These are phyloP conservation scores for Thelonectria olida DNA, from an alignment of 2,329 filamentous ascomycete species.

Conservation along the genomic window DNA sequence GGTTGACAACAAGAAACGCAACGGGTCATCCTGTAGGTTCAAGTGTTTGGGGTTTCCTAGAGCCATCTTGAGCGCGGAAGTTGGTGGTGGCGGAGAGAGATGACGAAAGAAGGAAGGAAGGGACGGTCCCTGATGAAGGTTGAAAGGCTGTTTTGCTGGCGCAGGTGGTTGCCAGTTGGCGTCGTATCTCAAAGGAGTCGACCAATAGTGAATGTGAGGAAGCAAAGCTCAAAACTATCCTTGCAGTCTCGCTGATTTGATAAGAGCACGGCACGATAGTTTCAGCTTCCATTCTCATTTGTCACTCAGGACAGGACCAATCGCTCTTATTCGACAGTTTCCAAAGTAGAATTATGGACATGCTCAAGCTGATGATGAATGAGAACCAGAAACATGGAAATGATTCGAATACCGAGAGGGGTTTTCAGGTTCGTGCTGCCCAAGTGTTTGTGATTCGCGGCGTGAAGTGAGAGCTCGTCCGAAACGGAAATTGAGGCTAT, in stretches of 20 bases:
- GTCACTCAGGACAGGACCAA: background rate
- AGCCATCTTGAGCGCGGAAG: conserved; percentile 41
- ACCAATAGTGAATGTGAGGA: background rate
- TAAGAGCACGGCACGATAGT: background rate
- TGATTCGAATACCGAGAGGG: background rate
- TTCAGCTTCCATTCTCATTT: background rate
- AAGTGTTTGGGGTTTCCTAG: conserved; percentile 51
- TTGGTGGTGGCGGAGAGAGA: background rate
- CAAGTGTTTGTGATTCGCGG: background rate
- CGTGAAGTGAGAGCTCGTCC: background rate
- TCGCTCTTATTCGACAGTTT: background rate
- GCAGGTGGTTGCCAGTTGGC: background rate
- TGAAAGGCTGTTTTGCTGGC: background rate
- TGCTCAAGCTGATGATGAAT: background rate
- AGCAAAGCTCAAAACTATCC: background rate
- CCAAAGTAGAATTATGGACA: background rate
- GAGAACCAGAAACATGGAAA: background rate
- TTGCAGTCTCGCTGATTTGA: background rate
- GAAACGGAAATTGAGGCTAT: background rate
- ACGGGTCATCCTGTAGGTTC: conserved; percentile 49
- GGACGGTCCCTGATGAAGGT: background rate
- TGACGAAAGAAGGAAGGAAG: background rate
- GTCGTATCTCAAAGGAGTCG: background rate
- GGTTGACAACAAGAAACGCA: conserved; percentile 36
- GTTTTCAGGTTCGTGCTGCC: background rate